Evolutionary conservation across 495 filamentous ascomycete species (phyloP).

Genomic region (Halenospora varia): DNA sequence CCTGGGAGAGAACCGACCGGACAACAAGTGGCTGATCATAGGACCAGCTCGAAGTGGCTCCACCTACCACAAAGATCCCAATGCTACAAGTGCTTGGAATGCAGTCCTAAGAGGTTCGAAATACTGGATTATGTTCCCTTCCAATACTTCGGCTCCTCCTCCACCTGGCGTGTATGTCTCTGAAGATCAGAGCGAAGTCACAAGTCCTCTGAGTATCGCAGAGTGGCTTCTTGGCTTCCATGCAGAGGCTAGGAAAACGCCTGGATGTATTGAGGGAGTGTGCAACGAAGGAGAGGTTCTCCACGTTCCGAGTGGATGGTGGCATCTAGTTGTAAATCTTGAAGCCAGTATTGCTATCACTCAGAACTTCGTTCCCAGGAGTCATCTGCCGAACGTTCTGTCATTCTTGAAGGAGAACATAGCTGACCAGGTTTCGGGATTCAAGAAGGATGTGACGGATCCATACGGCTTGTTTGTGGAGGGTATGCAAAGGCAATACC

Average conservation of each 20-base stretch:
- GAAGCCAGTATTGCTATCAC: constrained; percentile 83
- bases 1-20: constrained; percentile 74
- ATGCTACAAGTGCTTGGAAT: constrained; percentile 83
- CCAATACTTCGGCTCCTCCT: constrained; percentile 57
- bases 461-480: constrained; percentile 74
- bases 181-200: constrained; percentile 89
- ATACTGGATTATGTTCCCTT: constrained; percentile 97
- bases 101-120: constrained; percentile 88
- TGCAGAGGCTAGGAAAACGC: constrained; percentile 71
- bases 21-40: constrained; percentile 90
- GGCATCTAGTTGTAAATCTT: constrained; percentile 92
- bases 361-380: constrained; percentile 89
- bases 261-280: constrained; percentile 82
- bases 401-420: constrained; percentile 75
- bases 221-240: constrained; percentile 95
- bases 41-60: constrained; percentile 88
- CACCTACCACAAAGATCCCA: constrained; percentile 87
- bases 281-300: constrained; percentile 86
- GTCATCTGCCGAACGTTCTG: constrained; percentile 69
- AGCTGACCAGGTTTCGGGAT: constrained; percentile 81
- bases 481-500: constrained; percentile 58
- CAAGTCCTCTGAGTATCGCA: constrained; percentile 88
- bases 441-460: constrained; percentile 66
- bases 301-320: constrained; percentile 92
- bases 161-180: constrained; percentile 87